These are phyloP conservation scores for Vanrija humicola DNA, from an alignment of 1,284 basidiomycete species.

Conservation along the genomic window DNA sequence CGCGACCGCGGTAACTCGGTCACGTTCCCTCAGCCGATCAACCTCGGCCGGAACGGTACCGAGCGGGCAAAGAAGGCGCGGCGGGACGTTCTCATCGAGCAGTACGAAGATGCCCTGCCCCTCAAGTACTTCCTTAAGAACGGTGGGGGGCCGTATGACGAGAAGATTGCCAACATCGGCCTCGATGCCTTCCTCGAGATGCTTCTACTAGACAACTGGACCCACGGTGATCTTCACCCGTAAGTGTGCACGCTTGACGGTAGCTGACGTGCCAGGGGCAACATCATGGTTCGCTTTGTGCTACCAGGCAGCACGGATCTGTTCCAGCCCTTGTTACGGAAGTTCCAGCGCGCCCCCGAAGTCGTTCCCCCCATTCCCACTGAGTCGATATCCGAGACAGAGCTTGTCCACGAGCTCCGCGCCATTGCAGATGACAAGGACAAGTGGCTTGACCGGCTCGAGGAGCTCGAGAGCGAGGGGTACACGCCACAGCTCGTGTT, in stretches of 20 bases:
- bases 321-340: conserved; percentile 48
- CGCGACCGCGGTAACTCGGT: conserved; percentile 67
- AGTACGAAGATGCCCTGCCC: conserved; percentile 88
- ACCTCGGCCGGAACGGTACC: conserved; percentile 15
- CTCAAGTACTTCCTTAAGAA: conserved; percentile 82
- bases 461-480: conserved; percentile 62
- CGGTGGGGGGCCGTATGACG: conserved; percentile 87
- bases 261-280: conserved; percentile 62
- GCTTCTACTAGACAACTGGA: conserved; percentile 97
- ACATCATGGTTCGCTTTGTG: conserved; percentile 96
- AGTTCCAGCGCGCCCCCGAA: conserved; percentile 24
- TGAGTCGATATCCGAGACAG: conserved; percentile 33
- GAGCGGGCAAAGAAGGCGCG: conserved; percentile 56
- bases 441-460: conserved; percentile 70
- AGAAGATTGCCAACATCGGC: conserved; percentile 84
- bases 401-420: conserved; percentile 66
- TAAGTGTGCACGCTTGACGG: conserved; percentile 17
- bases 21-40: conserved; percentile 82
- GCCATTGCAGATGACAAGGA: conserved; percentile 57
- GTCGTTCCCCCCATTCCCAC: conserved; percentile 28
- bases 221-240: conserved; percentile 77
- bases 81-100: conserved; percentile 70
- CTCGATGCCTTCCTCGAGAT: conserved; percentile 97
- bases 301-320: conserved; percentile 65
- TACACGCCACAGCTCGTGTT: conserved; percentile 94